Conservation (phyloP, 306 rosid genomes). For the Trichosanthes truncata region DNA sequence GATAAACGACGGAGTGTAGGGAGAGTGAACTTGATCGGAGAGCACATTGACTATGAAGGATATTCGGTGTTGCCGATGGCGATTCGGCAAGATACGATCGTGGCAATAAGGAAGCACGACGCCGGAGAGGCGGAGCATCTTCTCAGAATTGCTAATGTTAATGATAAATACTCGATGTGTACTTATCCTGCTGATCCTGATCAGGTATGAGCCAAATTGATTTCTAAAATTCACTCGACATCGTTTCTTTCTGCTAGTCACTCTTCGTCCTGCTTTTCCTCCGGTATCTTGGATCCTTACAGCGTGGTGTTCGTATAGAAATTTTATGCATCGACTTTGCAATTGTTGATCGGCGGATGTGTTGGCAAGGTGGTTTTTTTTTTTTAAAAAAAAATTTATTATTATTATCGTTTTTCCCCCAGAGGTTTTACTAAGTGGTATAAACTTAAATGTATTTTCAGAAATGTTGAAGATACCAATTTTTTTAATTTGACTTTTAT, state of each 20-base stretch:
- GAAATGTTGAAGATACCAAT: background rate
- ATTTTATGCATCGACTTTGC: background rate
- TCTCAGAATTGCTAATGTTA: conserved; percentile 66
- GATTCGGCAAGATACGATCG: conserved; percentile 81
- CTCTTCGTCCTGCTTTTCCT: background rate
- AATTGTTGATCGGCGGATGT: background rate
- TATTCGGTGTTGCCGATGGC: conserved; percentile 99
- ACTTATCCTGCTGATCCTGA: conserved; percentile 78
- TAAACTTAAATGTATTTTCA: background rate
- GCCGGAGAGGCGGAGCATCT: conserved; percentile 26
- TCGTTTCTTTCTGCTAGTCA: background rate
- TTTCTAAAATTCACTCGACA: background rate
- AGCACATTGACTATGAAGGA: conserved; percentile 91
- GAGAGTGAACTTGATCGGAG: conserved; percentile 98
- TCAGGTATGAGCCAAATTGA: conserved; percentile 36
- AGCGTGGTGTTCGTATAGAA: background rate
- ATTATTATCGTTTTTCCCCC: too few relatives aligned
- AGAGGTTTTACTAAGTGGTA: background rate
- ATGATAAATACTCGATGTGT: conserved; percentile 59
- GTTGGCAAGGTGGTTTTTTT: background rate
- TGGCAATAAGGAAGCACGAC: conserved; percentile 53
- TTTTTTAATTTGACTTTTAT: too few relatives aligned
- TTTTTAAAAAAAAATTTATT: too few relatives aligned
- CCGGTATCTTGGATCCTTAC: background rate
- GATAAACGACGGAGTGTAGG: conserved; percentile 32